These are phyloP conservation scores for Ceratocystis papillata DNA, from an alignment of 2,329 filamentous ascomycete genomes.

Conservation along the genomic window DNA sequence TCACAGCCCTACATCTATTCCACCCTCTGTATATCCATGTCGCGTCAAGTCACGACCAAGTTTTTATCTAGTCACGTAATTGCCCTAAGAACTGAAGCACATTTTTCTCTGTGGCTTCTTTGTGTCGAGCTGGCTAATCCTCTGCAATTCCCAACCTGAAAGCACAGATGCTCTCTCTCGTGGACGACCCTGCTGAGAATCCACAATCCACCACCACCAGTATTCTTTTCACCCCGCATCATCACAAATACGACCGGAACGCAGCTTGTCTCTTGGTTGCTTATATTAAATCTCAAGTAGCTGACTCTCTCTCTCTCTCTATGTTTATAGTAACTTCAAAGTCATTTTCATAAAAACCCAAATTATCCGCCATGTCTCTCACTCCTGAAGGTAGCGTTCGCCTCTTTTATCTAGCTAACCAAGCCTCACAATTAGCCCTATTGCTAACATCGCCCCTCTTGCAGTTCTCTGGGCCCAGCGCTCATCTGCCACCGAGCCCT, in stretches of 20 bases:
- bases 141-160: not conserved
- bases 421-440: not conserved
- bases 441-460: not conserved
- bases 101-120: not conserved
- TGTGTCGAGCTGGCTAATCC: not conserved
- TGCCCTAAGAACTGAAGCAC: too few relatives aligned
- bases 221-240: constrained; percentile 20
- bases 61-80: too few relatives aligned
- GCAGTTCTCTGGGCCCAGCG: constrained; percentile 96
- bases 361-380: constrained; percentile 22
- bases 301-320: not conserved
- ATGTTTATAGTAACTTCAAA: constrained; percentile 25
- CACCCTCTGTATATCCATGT: not conserved
- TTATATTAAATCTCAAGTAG: not conserved
- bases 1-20: not conserved
- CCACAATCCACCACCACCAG: not conserved
- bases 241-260: constrained; percentile 14
- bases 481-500: constrained; percentile 65
- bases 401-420: not conserved
- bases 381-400: constrained; percentile 35
- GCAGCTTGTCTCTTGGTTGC: not conserved
- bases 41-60: too few relatives aligned
- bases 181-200: not conserved
- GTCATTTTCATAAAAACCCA: constrained; percentile 24
- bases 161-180: not conserved